Conservation (phyloP, 2,329 filamentous ascomycete species). For the Zarea fungicola region DNA sequence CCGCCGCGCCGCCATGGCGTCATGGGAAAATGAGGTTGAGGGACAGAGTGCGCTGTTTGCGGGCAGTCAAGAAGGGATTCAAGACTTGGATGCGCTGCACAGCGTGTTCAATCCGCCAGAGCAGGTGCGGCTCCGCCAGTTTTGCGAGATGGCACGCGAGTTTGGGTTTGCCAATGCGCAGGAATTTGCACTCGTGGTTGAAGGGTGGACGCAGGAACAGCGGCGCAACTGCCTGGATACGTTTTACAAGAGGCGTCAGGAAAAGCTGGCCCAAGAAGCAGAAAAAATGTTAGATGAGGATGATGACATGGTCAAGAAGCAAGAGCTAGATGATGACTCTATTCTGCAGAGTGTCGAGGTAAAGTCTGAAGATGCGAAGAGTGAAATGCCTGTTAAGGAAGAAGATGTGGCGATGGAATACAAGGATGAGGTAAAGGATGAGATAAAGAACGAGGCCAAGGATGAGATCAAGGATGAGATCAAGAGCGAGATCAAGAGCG, state of each 20-base stretch:
- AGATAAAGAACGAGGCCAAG: background rate
- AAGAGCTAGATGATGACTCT: constrained; percentile 4
- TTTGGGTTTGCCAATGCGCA: constrained; percentile 72
- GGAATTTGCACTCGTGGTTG: constrained; percentile 85
- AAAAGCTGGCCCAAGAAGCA: constrained; percentile 35
- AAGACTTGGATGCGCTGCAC: constrained; percentile 27
- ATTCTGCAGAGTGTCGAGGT: constrained; percentile 5
- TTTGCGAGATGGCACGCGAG: constrained; percentile 80
- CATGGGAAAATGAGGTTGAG: constrained; percentile 35
- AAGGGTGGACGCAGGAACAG: constrained; percentile 83
- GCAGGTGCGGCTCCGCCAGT: constrained; percentile 72
- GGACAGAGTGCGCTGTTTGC: constrained; percentile 55
- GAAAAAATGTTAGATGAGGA: constrained; percentile 13
- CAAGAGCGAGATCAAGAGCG: background rate
- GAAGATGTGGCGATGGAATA: constrained; percentile 9
- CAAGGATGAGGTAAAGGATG: constrained; percentile 15
- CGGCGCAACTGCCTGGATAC: constrained; percentile 69
- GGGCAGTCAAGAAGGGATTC: constrained; percentile 35
- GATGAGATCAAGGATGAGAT: constrained; percentile 2
- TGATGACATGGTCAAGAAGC: background rate
- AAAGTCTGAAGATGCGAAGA: constrained; percentile 6
- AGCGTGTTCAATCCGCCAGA: constrained; percentile 64
- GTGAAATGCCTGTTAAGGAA: background rate
- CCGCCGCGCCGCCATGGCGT: constrained; percentile 62
- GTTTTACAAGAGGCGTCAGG: constrained; percentile 69